phyloP scores from a whole-genome alignment of 768 basidiomycete genomes.

The Boletus pseudopeckii region DNA sequence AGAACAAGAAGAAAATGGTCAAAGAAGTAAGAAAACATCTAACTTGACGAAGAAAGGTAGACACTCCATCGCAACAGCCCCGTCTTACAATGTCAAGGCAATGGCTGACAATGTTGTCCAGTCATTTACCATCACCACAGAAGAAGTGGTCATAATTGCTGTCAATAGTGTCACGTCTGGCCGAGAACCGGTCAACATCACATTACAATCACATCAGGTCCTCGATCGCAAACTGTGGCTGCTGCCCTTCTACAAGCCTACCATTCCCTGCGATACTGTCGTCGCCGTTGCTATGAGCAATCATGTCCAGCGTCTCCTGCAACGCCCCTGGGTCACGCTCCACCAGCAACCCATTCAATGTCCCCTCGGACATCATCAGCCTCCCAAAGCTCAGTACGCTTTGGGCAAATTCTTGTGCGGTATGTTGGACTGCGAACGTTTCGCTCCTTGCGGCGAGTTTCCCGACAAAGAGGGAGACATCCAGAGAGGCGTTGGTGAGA shows the following conservation, averaged over 20 bases:
- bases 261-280: not conserved
- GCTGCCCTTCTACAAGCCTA: not conserved
- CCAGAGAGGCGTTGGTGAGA: slow-evolving; percentile 14
- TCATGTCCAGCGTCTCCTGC: slow-evolving; percentile 14
- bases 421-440: slow-evolving; percentile 6
- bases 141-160: no score
- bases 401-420: slow-evolving; percentile 10
- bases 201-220: slow-evolving; percentile 8
- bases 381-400: slow-evolving; percentile 8
- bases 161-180: no score
- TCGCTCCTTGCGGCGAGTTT: slow-evolving; percentile 15
- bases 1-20: no score
- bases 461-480: slow-evolving; percentile 15
- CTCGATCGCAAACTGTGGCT: not conserved
- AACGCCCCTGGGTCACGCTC: slow-evolving; percentile 2
- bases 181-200: no score
- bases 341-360: not conserved
- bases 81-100: no score
- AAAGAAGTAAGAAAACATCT: no score
- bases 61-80: no score
- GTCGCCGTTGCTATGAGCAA: not conserved
- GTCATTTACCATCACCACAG: no score
- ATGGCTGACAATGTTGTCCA: no score
- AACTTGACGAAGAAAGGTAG: no score
- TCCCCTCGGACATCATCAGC: slow-evolving; percentile 5